Percentiles rank a stretch among this genome's conserved stretches.
phyloP scores from a whole-genome alignment of 768 basidiomycete species.

The Tricholoma sp. region DNA sequence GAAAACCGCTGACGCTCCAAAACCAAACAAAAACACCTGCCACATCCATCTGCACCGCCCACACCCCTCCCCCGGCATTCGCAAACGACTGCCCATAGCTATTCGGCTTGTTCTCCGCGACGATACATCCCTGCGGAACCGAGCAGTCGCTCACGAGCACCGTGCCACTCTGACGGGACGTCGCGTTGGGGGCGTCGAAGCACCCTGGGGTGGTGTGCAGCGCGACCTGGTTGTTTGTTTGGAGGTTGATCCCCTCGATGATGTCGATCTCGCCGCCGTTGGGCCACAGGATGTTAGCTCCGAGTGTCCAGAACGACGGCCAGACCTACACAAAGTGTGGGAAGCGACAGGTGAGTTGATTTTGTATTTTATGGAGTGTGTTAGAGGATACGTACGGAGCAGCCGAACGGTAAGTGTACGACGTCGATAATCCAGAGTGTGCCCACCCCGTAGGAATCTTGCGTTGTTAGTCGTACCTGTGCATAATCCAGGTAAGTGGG shows the following conservation, averaged over 20 bases:
- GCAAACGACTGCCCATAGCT: conserved; percentile 47
- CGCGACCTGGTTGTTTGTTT: conserved; percentile 48
- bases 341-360: neutral
- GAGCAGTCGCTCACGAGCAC: conserved; percentile 27
- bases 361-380: neutral
- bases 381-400: conserved; percentile 26
- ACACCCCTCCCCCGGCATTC: conserved; percentile 47
- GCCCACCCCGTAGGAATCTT: conserved; percentile 34
- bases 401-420: conserved; percentile 50
- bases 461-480: conserved; percentile 39
- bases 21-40: conserved; percentile 29
- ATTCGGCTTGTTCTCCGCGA: conserved; percentile 34
- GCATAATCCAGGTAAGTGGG: neutral
- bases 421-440: conserved; percentile 39
- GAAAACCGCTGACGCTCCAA: conserved; percentile 18
- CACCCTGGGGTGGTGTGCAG: conserved; percentile 43
- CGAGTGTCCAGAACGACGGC: conserved; percentile 44
- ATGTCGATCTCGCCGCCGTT: conserved; percentile 44
- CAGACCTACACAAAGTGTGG: conserved; percentile 26
- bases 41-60: conserved; percentile 63
- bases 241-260: conserved; percentile 56
- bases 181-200: conserved; percentile 19
- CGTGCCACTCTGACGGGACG: conserved; percentile 25
- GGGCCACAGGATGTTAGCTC: conserved; percentile 33
- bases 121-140: conserved; percentile 36